Conservation (phyloP, 805 yeast genomes). For the Metschnikowia noctiluminum region DNA sequence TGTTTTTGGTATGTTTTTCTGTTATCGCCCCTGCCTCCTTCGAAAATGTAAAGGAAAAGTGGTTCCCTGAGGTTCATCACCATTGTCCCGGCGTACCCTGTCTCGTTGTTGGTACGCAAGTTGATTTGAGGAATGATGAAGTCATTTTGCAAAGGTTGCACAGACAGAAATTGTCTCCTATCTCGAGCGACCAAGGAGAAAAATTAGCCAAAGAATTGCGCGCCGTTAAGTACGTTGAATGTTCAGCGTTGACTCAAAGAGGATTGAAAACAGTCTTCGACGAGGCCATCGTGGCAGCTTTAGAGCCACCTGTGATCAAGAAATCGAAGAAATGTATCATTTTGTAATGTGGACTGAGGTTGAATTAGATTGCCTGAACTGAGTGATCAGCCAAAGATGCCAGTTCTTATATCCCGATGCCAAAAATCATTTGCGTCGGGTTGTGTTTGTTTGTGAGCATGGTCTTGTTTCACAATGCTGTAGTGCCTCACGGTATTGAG, state of each 20-base stretch:
- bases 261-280: conserved; percentile 98
- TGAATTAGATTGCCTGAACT: background rate
- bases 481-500: background rate
- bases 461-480: background rate
- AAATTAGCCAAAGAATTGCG: conserved; percentile 89
- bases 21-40: conserved; percentile 96
- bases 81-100: conserved; percentile 99
- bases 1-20: conserved; percentile 90
- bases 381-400: background rate
- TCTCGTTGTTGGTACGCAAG: conserved; percentile 94
- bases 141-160: conserved; percentile 84
- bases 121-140: conserved; percentile 91
- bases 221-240: conserved; percentile 95
- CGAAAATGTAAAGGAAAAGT: conserved; percentile 95
- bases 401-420: background rate
- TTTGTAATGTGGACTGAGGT: conserved; percentile 41
- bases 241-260: conserved; percentile 95
- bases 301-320: conserved; percentile 91
- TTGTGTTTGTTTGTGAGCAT: background rate
- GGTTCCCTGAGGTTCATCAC: conserved; percentile 96
- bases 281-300: conserved; percentile 96
- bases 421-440: background rate
- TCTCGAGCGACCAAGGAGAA: conserved; percentile 84
- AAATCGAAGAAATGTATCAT: conserved; percentile 82
- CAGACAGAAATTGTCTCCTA: conserved; percentile 86